These are phyloP conservation scores for Nissolia schottii DNA, from an alignment of 306 rosid species.

Conservation along the genomic window DNA sequence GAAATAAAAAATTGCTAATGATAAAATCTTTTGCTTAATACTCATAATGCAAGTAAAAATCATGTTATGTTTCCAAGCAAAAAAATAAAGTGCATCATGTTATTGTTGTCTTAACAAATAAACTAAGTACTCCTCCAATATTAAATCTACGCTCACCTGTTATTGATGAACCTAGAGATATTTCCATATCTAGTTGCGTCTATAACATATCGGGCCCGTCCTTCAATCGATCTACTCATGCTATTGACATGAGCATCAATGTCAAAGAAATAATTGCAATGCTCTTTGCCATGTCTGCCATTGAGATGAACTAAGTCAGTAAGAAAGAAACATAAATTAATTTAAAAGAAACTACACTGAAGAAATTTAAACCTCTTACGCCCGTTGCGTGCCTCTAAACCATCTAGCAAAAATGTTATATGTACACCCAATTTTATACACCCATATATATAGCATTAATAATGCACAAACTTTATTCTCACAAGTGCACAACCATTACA, in stretches of 20 bases:
- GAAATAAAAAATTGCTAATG: background rate
- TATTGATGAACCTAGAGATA: slow-evolving; percentile 83
- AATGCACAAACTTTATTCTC: too few species aligned
- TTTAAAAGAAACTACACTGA: slow-evolving; percentile 9
- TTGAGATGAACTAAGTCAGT: slow-evolving; percentile 6
- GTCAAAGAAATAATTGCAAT: slow-evolving; percentile 49
- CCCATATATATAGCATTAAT: too few species aligned
- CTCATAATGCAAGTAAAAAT: background rate
- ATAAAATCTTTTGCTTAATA: background rate
- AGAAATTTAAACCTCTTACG: slow-evolving; percentile 49
- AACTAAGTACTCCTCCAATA: background rate
- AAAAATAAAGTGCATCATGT: background rate
- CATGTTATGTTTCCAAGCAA: background rate
- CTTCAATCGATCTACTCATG: slow-evolving; percentile 68
- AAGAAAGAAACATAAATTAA: background rate
- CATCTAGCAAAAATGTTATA: too few species aligned
- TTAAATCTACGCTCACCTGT: slow-evolving; percentile 44
- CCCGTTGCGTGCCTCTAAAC: slow-evolving; percentile 57
- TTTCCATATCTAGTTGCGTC: slow-evolving; percentile 79
- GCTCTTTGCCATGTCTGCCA: slow-evolving; percentile 55
- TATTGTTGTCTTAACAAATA: background rate
- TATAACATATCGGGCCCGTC: slow-evolving; percentile 44
- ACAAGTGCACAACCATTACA: too few species aligned
- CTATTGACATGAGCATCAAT: slow-evolving; percentile 60
- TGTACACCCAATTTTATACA: too few species aligned